Percentiles rank a stretch among this genome's conserved stretches.
Conservation (phyloP, 306 rosid species). For the Ochetophila trinervis region DNA sequence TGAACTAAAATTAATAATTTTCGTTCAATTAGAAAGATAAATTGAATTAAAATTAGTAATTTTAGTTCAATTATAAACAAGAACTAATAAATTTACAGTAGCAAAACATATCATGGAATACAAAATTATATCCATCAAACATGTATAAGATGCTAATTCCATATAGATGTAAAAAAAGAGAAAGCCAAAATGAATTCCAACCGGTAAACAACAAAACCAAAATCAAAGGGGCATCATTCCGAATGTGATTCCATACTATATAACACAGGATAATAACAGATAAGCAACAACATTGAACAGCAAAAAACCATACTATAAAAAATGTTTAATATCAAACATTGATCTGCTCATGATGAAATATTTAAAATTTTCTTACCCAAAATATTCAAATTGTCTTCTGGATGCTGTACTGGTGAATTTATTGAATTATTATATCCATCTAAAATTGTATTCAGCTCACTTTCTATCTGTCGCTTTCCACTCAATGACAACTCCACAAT, state of each 20-base stretch:
- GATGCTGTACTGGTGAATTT: constrained; percentile 28
- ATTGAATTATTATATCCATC: constrained; percentile 29
- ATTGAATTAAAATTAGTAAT: no score
- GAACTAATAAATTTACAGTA: background rate
- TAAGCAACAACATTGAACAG: background rate
- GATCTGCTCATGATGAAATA: constrained; percentile 17
- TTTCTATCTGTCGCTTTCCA: constrained; percentile 69
- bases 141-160: no score
- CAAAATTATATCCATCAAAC: background rate
- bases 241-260: no score
- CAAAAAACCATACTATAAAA: background rate
- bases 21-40: no score
- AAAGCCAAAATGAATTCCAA: no score
- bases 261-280: background rate
- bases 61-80: background rate
- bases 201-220: no score
- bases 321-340: background rate
- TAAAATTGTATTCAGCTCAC: constrained; percentile 51
- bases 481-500: constrained; percentile 46
- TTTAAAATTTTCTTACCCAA: constrained; percentile 49
- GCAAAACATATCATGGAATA: background rate
- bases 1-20: no score
- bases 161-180: no score
- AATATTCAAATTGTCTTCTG: constrained; percentile 33
- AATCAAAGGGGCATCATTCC: no score